Evolutionary conservation across 2,329 filamentous ascomycete species (phyloP), one percentile per base, ranked within the genome.

Genomic region (Diaporthe batatas): DNA sequence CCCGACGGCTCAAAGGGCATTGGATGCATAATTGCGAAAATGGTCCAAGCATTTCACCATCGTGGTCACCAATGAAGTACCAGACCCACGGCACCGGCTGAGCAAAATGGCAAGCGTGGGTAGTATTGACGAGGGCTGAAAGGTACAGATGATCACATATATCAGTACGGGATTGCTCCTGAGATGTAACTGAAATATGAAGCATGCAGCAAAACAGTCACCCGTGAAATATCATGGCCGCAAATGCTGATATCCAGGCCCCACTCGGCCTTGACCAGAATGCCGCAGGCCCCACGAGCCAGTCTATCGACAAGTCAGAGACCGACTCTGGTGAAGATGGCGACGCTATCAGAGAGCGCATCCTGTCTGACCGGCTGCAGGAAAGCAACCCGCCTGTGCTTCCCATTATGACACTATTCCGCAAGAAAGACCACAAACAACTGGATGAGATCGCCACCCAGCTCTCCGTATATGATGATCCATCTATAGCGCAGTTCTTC

Each of bases 381-480:
- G n/a, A 25, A 21, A 65, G 59, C 29, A 65, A 65, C 12, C 59
- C 59, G 44, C 70, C 70, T 2, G 59, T 53, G 25, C 59, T 68
- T 21, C 70, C 59, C 6, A 72, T 72, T 36, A 53, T 54, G 44
- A 72, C 57, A 1, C 23, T 72, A 12, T 68, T 64, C 32, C 44
- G 59, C 2, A 68, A 64, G 23, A 67, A 72, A 25, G 70, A 72
- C 25, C 70, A 65, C 49, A 65, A 67, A 23, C 49, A 65, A 16
- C 42, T 68, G 6, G 59, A 72, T 25, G 70, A 64, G 58, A 29
- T 72, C 18, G 70, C 70, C 34, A 72, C 70, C 7, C 55, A 65
- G 8, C 58, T 32, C 3, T 77, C 76, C 21, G 77, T 78, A 1
- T 78, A 75, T 36, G 77, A 78, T 49, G 77, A 78, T 21, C 69